Conservation (phyloP, 257 asterid species). For the Capsicum baccatum region DNA sequence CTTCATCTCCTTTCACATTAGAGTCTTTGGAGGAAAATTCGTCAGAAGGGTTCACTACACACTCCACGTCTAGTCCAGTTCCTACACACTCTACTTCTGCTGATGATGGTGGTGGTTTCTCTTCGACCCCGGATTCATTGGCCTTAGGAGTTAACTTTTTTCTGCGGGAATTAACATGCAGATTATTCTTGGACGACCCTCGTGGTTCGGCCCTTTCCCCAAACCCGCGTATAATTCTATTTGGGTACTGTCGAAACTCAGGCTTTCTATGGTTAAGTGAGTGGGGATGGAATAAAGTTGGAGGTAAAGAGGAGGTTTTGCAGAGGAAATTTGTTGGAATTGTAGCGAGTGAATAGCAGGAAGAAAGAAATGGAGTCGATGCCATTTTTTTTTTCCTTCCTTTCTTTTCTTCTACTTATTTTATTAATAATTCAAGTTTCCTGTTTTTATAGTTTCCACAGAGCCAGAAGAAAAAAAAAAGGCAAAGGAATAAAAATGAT, state of each 20-base stretch:
- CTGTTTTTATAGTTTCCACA: not conserved
- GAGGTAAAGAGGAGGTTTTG: slow-evolving; percentile 38
- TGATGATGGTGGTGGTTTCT: slow-evolving; percentile 36
- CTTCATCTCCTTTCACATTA: slow-evolving; percentile 14
- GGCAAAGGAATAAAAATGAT: not conserved
- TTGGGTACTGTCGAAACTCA: not conserved
- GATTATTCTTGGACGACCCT: not conserved
- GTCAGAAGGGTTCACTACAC: slow-evolving; percentile 49
- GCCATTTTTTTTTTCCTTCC: slow-evolving; percentile 50
- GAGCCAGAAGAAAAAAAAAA: not conserved
- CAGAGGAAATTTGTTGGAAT: slow-evolving; percentile 30
- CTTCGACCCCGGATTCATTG: slow-evolving; percentile 45
- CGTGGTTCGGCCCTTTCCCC: no score
- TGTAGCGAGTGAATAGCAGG: slow-evolving; percentile 41
- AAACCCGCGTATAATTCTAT: no score
- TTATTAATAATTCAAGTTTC: not conserved
- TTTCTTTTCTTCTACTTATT: not conserved
- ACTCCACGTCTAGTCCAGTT: slow-evolving; percentile 71
- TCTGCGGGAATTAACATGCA: not conserved
- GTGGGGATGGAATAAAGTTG: slow-evolving; percentile 26
- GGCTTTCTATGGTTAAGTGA: not conserved
- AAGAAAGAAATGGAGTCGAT: slow-evolving; percentile 38
- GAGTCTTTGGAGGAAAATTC: slow-evolving; percentile 41
- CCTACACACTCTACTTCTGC: slow-evolving; percentile 64
- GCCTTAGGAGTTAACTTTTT: slow-evolving; percentile 37